phyloP scores from a whole-genome alignment of 2,329 filamentous ascomycete species.

The Botrytis squamosa region DNA sequence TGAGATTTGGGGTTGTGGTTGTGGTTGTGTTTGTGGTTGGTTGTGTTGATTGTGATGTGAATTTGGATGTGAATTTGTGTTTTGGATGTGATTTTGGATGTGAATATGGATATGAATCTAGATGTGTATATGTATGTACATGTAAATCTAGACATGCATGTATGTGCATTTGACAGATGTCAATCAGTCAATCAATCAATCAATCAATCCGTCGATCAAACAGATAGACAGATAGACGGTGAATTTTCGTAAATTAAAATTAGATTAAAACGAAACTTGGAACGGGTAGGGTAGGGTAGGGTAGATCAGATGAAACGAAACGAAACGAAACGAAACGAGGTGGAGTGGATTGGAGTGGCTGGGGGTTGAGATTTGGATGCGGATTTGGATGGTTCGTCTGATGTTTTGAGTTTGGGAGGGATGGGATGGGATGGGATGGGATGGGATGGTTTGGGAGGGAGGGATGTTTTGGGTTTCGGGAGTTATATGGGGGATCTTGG shows the following conservation, averaged over 20 bases:
- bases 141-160: not conserved
- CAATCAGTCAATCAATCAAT: not conserved
- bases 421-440: no score
- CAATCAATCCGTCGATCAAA: not conserved
- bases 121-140: no score
- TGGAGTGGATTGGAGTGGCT: no score
- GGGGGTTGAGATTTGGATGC: no score
- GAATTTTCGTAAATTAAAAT: not conserved
- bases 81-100: not conserved
- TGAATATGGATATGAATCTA: no score
- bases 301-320: not conserved
- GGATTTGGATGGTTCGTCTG: no score
- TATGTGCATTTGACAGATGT: not conserved
- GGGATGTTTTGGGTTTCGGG: no score
- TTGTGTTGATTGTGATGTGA: not conserved
- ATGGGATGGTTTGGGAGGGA: no score
- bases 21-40: no score
- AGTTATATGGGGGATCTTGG: no score
- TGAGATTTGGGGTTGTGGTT: not conserved
- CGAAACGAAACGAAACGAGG: no score
- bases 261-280: not conserved
- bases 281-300: not conserved
- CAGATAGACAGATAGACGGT: not conserved
- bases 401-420: no score
- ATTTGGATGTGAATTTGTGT: not conserved